These are phyloP conservation scores for Lentinula boryana DNA, from an alignment of 768 basidiomycete genomes.

Conservation along the genomic window DNA sequence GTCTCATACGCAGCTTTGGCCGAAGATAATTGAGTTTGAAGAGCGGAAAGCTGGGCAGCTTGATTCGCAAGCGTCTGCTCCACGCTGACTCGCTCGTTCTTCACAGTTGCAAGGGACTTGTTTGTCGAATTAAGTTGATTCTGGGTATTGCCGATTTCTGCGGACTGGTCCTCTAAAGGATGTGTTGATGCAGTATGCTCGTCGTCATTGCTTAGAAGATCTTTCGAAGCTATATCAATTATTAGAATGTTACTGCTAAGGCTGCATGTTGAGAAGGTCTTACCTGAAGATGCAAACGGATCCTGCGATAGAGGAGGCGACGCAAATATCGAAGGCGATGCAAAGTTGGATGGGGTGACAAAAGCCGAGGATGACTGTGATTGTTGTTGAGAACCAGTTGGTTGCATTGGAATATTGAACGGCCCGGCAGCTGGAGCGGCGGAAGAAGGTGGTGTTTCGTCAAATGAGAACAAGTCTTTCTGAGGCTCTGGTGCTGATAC, in stretches of 20 bases:
- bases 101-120: conserved; percentile 58
- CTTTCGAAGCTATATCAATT: conserved; percentile 19
- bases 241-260: neutral
- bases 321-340: conserved; percentile 13
- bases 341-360: conserved; percentile 12
- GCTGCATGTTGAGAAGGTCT: neutral
- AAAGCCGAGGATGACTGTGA: conserved; percentile 19
- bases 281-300: conserved; percentile 41
- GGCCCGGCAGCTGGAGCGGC: conserved; percentile 34
- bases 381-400: conserved; percentile 17
- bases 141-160: conserved; percentile 82
- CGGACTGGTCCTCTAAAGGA: conserved; percentile 65
- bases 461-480: conserved; percentile 43
- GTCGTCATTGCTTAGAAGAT: conserved; percentile 77
- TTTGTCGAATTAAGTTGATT: conserved; percentile 83
- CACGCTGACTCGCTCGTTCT: conserved; percentile 57
- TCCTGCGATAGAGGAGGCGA: conserved; percentile 28
- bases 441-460: conserved; percentile 46
- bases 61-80: conserved; percentile 65
- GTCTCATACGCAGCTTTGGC: conserved; percentile 85
- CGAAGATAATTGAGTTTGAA: conserved; percentile 78
- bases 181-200: conserved; percentile 36
- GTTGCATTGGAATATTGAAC: conserved; percentile 21
- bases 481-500: conserved; percentile 27
- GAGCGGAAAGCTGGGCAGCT: conserved; percentile 65